phyloP scores from a whole-genome alignment of 1,284 basidiomycete species.

The Leccinum ponderosum region DNA sequence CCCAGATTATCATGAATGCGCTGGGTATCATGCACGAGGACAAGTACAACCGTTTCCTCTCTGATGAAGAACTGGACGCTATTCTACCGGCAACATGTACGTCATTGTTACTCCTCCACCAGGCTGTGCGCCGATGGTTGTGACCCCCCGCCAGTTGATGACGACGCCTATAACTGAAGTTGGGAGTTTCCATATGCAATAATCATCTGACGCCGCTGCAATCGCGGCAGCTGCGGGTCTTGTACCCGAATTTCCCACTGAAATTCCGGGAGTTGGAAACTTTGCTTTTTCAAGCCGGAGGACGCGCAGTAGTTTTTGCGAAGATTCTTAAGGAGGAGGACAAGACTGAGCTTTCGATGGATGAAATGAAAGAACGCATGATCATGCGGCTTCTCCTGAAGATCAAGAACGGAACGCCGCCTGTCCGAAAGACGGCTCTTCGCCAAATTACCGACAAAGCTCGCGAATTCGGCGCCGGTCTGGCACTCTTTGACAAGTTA shows the following conservation, averaged over 20 bases:
- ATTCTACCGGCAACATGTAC: constrained; percentile 92
- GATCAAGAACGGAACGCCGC: constrained; percentile 99
- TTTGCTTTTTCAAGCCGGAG: constrained; percentile 99
- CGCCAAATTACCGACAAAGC: constrained; percentile 99
- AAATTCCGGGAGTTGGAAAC: constrained; percentile 97
- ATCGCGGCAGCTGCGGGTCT: constrained; percentile 88
- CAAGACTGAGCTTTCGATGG: constrained; percentile 90
- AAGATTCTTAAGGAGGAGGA: constrained; percentile 96
- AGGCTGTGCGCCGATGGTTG: constrained; percentile 83
- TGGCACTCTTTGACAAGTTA: constrained; percentile 96
- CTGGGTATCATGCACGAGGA: constrained; percentile 84
- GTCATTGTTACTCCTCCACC: constrained; percentile 91
- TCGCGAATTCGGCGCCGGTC: constrained; percentile 96
- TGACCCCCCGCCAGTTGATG: constrained; percentile 76
- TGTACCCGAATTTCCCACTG: constrained; percentile 92
- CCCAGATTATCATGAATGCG: constrained; percentile 82
- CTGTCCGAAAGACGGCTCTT: constrained; percentile 96
- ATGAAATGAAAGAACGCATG: constrained; percentile 99
- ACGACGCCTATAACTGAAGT: constrained; percentile 71
- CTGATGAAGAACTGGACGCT: constrained; percentile 94
- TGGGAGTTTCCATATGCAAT: constrained; percentile 95
- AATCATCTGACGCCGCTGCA: constrained; percentile 87
- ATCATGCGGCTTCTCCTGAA: constrained; percentile 99
- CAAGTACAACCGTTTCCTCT: constrained; percentile 92
- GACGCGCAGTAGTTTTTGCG: constrained; percentile 94